phyloP scores from a whole-genome alignment of 2,329 filamentous ascomycete genomes.

The Sporothrix brasiliensis region DNA sequence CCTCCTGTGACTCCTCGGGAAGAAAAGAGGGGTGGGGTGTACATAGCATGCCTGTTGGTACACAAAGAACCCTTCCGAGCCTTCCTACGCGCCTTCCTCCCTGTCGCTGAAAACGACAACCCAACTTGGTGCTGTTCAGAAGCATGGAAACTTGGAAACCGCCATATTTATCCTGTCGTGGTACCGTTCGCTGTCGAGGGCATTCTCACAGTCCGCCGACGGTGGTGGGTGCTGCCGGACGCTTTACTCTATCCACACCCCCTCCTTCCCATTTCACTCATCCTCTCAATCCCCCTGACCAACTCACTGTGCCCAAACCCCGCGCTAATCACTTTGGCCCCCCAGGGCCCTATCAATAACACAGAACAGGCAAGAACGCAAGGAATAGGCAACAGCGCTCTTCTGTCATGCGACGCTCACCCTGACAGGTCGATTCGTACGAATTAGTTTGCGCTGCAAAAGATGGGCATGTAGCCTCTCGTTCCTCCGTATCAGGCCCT shows the following conservation, averaged over 20 bases:
- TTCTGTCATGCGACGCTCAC: slow-evolving; percentile 36
- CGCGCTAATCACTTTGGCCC: slow-evolving; percentile 33
- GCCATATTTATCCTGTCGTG: not conserved
- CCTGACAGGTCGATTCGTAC: slow-evolving; percentile 21
- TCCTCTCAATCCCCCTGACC: slow-evolving; percentile 16
- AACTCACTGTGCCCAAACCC: slow-evolving; percentile 31
- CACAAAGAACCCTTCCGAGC: not conserved
- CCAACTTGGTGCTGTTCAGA: not conserved
- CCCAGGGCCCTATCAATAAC: slow-evolving; percentile 30
- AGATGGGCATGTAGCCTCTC: not conserved
- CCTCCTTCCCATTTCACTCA: slow-evolving; percentile 27
- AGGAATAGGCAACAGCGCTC: slow-evolving; percentile 35
- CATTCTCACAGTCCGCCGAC: too few species aligned
- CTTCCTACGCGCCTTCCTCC: slow-evolving; percentile 9
- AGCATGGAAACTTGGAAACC: not conserved
- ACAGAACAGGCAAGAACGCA: slow-evolving; percentile 35
- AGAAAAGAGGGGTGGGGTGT: slow-evolving; percentile 1
- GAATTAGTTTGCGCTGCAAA: too few species aligned
- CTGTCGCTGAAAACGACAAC: not conserved
- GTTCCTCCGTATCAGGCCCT: not conserved
- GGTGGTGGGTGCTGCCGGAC: not conserved
- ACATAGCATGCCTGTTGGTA: not conserved
- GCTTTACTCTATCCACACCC: slow-evolving; percentile 30
- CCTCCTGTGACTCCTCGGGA: slow-evolving; percentile 23
- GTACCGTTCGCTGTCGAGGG: too few species aligned